Percentiles rank a stretch among this genome's conserved stretches.
phyloP scores from a whole-genome alignment of 768 basidiomycete genomes.

The Rhizopogon rudus region DNA sequence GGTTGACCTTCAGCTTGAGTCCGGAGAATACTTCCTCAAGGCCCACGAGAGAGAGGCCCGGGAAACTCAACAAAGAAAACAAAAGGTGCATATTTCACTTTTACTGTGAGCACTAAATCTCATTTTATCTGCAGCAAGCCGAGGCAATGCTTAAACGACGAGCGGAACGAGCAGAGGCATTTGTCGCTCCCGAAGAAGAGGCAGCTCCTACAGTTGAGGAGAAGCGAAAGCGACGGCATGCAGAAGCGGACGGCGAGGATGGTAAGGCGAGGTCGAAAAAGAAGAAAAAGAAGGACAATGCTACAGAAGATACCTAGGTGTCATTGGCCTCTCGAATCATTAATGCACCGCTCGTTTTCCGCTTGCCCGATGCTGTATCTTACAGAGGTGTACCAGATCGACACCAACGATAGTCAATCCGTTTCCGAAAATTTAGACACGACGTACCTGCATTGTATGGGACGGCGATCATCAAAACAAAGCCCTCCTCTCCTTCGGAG shows the following conservation, averaged over 20 bases:
- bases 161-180: slow-evolving; percentile 82
- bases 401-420: no score
- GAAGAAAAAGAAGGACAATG: slow-evolving; percentile 28
- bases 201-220: slow-evolving; percentile 72
- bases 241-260: slow-evolving; percentile 24
- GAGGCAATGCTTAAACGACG: slow-evolving; percentile 65
- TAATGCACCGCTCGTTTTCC: neutral
- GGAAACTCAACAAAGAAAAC: slow-evolving; percentile 65
- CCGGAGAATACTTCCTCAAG: slow-evolving; percentile 98
- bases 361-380: neutral
- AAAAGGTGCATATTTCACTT: slow-evolving; percentile 43
- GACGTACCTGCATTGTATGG: no score
- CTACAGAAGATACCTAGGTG: neutral
- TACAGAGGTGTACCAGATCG: no score
- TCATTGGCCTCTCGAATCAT: no score
- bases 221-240: slow-evolving; percentile 57
- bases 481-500: no score
- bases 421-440: no score
- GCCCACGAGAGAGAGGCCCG: slow-evolving; percentile 76
- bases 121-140: slow-evolving; percentile 56
- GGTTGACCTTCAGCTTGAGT: slow-evolving; percentile 92
- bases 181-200: slow-evolving; percentile 80
- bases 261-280: slow-evolving; percentile 37
- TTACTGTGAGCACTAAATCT: neutral
- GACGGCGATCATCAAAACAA: no score